Evolutionary conservation across 495 filamentous ascomycete genomes (phyloP), one percentile per base, ranked within the genome.

Genomic region (Annulohypoxylon moriforme): DNA sequence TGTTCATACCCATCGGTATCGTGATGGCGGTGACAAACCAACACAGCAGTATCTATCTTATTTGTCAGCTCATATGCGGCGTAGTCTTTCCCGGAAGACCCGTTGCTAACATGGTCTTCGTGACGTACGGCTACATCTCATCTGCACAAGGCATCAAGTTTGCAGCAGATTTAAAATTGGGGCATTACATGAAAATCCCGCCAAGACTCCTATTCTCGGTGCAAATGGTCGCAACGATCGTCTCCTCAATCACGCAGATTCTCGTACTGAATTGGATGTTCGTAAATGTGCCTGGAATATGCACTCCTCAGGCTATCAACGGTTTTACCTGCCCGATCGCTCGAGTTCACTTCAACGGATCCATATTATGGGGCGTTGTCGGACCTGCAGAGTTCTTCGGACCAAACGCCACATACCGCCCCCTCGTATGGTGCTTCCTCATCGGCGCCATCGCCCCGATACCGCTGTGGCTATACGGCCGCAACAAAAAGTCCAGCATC

Each of bases 181-280:
- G 94, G 29, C 91, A 95, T 75, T 96, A 97, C 77, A 95, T 96
- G 92, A 96, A 97, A 79, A 94, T 97, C 57, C 93, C 94, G 16
- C 93, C 93, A 0, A 89, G 91, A 11, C 86, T 91, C 60, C 82
- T 97, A 8, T 97, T 96, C 80, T 80, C 82, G 5, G 91, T 94
- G 3, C 94, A 97, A 71, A 90, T 96, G 83, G 84, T 90, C 34
- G 93, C 93, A 25, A 95, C 93, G 0, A 81, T 93, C 61, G 83
- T 96, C 16, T 92, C 91, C 1, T 92, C 90, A 18, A 56, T 96
- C 55, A 94, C 91, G 0, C 93, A 97, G 72, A 93, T 94, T 74
- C 85, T 84, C 29, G 92, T 96, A 6, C 82, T 96, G 22, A 94
- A 94, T 78, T 97, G 94, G 94, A 95, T 95, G 92, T 93, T 97